Base-by-base conservation (phyloP, 495 filamentous ascomycete species). In the Xylaria scruposa region DNA sequence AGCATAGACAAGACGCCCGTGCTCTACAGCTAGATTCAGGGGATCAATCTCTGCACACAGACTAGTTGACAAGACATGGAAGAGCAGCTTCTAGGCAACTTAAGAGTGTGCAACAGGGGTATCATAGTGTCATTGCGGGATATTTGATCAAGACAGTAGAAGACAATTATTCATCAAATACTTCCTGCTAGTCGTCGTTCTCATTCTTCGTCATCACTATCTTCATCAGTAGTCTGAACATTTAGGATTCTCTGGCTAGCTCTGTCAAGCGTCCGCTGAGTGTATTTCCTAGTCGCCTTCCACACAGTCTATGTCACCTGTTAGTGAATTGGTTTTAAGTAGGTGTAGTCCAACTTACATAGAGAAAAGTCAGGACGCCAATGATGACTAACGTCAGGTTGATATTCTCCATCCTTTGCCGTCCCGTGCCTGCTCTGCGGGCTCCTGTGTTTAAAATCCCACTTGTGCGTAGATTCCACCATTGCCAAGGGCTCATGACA, bases 61-160 rank as follows among this genome's bases (percentile, higher is more conserved):
- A 97, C 94, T 94, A 88, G 95, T 94, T 88, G 90, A 87, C 92
- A 94, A 88, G 84, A 86, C 90, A 95, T 90, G 85, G 91, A 84
- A 74, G 87, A 83, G 85, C 84, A 78, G 80, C 81, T 82, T 83
- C 84, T 88, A 93, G 94, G 85, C 91, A 97, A 94, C 94, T 97
- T 89, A 97, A 96, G 91, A 90, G 92, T 91, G 92, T 94, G 93
- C 93, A 84, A 68, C 65, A 24, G 64, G 42, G 42, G 24, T 60
- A 40, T 36, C 31, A 66, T 51, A 33, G 51, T 53, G 21, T 64
- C 31, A 65, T 65, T 24, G 29, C 21, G 59, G 3, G 68, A 40
- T 67, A 26, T 38, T 71, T 36, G 19, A n/a, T 65, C 66, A 44
- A 51, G 38, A 47, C 0, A 60, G 49, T 46, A 26, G 33, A 42